phyloP scores from a whole-genome alignment of 169 alveolate species.

The Plasmodium coatneyi region DNA sequence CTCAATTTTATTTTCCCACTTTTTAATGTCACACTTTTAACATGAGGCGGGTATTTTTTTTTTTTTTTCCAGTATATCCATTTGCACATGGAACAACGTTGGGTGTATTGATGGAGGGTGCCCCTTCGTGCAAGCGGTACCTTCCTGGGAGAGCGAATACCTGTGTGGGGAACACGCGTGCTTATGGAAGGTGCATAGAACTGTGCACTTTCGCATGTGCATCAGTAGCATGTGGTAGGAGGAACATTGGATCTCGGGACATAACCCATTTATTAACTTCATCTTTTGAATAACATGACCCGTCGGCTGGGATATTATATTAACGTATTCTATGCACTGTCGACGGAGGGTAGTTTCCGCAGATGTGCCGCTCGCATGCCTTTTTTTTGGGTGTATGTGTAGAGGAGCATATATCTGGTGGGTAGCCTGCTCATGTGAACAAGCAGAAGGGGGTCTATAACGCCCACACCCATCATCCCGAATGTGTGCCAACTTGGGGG shows the following conservation, averaged over 20 bases:
- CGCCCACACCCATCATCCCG: not conserved
- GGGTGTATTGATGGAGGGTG: not conserved
- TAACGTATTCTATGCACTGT: not conserved
- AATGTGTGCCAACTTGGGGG: not conserved
- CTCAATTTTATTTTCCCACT: not conserved
- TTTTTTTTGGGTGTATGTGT: not conserved
- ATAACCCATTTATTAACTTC: not conserved
- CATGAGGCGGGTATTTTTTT: not conserved
- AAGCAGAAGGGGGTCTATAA: not conserved
- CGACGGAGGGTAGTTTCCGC: not conserved
- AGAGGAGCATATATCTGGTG: not conserved
- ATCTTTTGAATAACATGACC: not conserved
- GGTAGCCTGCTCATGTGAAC: not conserved
- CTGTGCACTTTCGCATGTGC: not conserved
- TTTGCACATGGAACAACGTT: not conserved
- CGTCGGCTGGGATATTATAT: not conserved
- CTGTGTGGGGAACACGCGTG: not conserved
- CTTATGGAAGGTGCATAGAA: not conserved
- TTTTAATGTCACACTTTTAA: not conserved
- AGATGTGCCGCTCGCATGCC: not conserved
- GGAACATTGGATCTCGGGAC: not conserved
- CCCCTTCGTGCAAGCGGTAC: not conserved
- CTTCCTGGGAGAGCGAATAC: not conserved
- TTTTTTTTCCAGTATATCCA: not conserved
- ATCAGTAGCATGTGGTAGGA: not conserved